phyloP scores from a whole-genome alignment of 2,329 filamentous ascomycete genomes.

The Fonsecaea nubica region DNA sequence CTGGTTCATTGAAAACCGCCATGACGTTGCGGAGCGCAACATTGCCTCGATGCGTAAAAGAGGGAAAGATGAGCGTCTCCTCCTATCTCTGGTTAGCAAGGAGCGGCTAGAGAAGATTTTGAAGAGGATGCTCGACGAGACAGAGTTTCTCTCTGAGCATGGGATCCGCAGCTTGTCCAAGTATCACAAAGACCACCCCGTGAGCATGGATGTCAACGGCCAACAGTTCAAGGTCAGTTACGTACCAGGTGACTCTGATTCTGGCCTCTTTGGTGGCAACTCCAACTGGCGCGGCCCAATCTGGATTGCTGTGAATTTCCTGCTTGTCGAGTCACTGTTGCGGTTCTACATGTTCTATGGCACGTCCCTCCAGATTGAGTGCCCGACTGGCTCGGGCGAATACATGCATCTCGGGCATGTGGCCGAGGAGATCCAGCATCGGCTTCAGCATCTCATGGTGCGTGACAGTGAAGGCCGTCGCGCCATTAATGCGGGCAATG shows the following conservation, averaged over 20 bases:
- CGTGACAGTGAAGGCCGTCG: constrained; percentile 83
- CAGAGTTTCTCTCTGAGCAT: constrained; percentile 88
- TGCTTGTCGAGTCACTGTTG: constrained; percentile 91
- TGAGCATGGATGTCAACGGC: constrained; percentile 94
- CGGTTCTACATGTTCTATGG: constrained; percentile 97
- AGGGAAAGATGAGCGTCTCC: constrained; percentile 85
- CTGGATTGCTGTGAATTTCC: constrained; percentile 95
- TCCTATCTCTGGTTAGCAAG: constrained; percentile 89
- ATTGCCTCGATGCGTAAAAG: constrained; percentile 91
- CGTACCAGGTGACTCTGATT: constrained; percentile 94
- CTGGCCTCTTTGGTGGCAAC: constrained; percentile 92
- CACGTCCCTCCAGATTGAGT: constrained; percentile 85
- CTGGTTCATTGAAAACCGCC: constrained; percentile 90
- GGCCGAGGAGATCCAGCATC: constrained; percentile 92
- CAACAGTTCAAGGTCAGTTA: constrained; percentile 88
- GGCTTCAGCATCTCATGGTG: constrained; percentile 88
- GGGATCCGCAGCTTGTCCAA: constrained; percentile 93
- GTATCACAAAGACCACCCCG: constrained; percentile 86
- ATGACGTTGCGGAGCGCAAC: constrained; percentile 87
- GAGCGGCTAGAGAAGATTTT: constrained; percentile 90
- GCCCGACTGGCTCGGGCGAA: constrained; percentile 89
- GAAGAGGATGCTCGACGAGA: constrained; percentile 88
- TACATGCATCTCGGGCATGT: constrained; percentile 96
- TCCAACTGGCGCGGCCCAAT: constrained; percentile 97
- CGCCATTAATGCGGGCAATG: constrained; percentile 83